Base-by-base conservation (phyloP, 2,329 filamentous ascomycete genomes). In the Scedosporium dehoogii region DNA sequence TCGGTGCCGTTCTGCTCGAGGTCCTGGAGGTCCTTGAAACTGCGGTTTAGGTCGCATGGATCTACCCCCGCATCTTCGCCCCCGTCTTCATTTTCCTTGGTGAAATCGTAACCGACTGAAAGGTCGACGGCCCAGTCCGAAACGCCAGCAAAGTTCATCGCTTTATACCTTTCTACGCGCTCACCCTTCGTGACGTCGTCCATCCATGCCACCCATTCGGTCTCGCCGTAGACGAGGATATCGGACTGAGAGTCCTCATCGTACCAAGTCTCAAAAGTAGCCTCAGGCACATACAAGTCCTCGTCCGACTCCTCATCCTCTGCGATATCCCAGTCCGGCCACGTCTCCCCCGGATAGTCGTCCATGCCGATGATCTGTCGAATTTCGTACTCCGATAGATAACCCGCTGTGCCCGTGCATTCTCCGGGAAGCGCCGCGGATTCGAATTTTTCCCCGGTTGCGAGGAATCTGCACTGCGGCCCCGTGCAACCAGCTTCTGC, bases 301-400 rank as follows among this genome's bases (percentile, higher is more conserved):
- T 33, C 29, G 29, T 2, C 6, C 29, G 6, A 33, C 1, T 33
- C 29, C 29, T 7, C 6, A 9, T 33, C 29, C 6, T 33, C 29
- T 9, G 29, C 6, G 29, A 3, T 33, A 33, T 33, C 29, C 29
- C 29, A 33, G 6, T 33, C 29, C 7, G 29, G 29, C 29, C 29
- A 33, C 29, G 29, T 33, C 6, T 33, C 29, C 29, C 29, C 29
- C 9, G 29, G 29, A 9, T 33, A 33, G 1, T 9, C 7, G 56
- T 6, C 10, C 0, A 48, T 67, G 5, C 64, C 62, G 3, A 64
- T 62, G 5, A 44, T 48, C 42, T 21, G 14, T 33, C 65, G 46
- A 38, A 74, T 72, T 42, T 74, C 73, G 4, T 64, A 67, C 58
- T 73, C 67, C 5, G 70, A 63, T 18, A 74, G 68, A 41, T 73